Percentiles rank a stretch among this genome's conserved stretches.
These are phyloP conservation scores for Linnemannia elongata DNA, from an alignment of 192 early-diverging fungal genomes.

Conservation along the genomic window DNA sequence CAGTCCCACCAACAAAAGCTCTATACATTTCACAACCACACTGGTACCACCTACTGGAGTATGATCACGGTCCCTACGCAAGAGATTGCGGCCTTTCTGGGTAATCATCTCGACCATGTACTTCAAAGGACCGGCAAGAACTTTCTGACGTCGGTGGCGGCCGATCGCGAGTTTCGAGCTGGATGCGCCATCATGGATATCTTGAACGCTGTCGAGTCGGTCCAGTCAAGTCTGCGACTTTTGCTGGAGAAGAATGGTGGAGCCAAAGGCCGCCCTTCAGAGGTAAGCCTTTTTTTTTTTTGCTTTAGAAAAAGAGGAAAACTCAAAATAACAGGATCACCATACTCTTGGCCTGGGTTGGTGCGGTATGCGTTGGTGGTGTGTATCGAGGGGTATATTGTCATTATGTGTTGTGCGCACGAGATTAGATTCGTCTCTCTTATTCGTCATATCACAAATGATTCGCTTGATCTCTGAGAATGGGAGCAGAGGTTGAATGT, in stretches of 20 bases:
- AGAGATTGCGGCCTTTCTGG: slow-evolving; percentile 55
- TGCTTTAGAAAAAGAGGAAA: neutral
- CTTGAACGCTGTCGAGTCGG: slow-evolving; percentile 52
- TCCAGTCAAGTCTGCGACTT: slow-evolving; percentile 26
- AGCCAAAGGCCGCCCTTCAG: slow-evolving; percentile 17
- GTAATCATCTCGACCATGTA: slow-evolving; percentile 51
- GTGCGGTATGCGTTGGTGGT: neutral
- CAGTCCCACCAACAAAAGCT: neutral
- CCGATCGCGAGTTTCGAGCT: slow-evolving; percentile 49
- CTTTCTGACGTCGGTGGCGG: slow-evolving; percentile 48
- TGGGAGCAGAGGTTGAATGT: neutral
- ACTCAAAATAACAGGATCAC: neutral
- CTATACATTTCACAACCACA: neutral
- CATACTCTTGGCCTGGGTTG: neutral
- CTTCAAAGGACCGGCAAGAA: slow-evolving; percentile 47
- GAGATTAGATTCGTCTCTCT: slow-evolving; percentile 17
- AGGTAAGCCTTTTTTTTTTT: slow-evolving; percentile 31
- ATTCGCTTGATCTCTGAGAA: neutral
- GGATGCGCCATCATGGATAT: slow-evolving; percentile 57
- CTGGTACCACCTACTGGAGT: slow-evolving; percentile 13
- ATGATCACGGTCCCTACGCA: slow-evolving; percentile 59
- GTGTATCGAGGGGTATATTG: neutral
- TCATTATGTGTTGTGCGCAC: neutral
- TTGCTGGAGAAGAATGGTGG: slow-evolving; percentile 32
- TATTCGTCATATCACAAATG: slow-evolving; percentile 19